Conservation (phyloP, 352 stramenopile species). For the Globisporangium alternatum region DNA sequence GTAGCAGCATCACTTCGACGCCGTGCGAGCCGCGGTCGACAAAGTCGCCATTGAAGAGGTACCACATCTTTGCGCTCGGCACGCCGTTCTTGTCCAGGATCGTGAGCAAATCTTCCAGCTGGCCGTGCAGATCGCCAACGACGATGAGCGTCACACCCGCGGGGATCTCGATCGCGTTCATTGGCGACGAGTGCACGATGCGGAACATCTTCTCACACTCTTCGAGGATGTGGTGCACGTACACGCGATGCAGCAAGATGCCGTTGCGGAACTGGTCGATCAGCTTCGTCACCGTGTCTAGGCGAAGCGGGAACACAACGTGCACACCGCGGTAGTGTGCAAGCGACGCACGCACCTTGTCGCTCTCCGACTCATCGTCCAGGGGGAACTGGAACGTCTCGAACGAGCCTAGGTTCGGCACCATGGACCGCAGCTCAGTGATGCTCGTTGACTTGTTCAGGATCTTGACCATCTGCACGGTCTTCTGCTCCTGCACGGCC, state of each 20-base stretch:
- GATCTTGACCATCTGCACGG: conserved; percentile 83
- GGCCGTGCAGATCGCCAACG: conserved; percentile 91
- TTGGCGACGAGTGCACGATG: conserved; percentile 42
- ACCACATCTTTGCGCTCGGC: conserved; percentile 86
- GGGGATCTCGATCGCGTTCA: conserved; percentile 77
- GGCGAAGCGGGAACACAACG: conserved; percentile 61
- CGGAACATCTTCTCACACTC: conserved; percentile 58
- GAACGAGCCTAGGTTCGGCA: conserved; percentile 69
- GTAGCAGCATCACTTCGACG: conserved; percentile 89
- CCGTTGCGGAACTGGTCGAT: conserved; percentile 85
- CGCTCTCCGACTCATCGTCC: conserved; percentile 51
- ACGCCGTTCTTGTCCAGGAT: conserved; percentile 92
- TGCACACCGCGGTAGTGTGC: conserved; percentile 73
- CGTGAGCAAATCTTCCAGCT: conserved; percentile 92
- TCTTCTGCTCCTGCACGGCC: conserved; percentile 78
- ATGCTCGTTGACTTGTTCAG: conserved; percentile 83
- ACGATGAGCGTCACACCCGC: conserved; percentile 87
- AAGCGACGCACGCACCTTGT: conserved; percentile 58
- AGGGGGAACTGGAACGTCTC: conserved; percentile 49
- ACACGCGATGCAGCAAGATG: conserved; percentile 75
- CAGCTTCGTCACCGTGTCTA: conserved; percentile 78
- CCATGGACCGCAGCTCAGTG: conserved; percentile 75
- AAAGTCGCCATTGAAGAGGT: conserved; percentile 97
- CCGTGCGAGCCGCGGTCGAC: conserved; percentile 92
- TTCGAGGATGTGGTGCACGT: conserved; percentile 73